Percentiles rank a stretch among this genome's conserved stretches.
These are phyloP conservation scores for Quercus ilex DNA, from an alignment of 306 rosid genomes.

Conservation along the genomic window DNA sequence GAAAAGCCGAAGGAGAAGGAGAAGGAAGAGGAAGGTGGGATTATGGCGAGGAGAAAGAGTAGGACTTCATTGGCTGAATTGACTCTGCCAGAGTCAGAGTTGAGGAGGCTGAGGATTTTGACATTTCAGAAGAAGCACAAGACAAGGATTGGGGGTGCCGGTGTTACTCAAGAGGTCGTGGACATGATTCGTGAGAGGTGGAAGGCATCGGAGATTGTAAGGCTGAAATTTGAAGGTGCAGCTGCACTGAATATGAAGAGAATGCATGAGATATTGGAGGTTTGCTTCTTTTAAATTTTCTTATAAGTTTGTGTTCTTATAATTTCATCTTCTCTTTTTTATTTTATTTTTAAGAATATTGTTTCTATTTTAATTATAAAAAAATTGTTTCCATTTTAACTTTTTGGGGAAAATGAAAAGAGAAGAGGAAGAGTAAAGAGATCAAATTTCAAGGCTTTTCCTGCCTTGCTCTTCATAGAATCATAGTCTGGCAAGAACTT, in stretches of 20 bases:
- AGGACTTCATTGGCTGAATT: slow-evolving; percentile 74
- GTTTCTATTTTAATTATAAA: background rate
- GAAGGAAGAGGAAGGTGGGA: slow-evolving; percentile 34
- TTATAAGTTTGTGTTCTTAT: slow-evolving; percentile 7
- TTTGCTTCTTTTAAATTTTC: slow-evolving; percentile 35
- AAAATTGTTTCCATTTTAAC: background rate
- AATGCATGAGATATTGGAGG: slow-evolving; percentile 96
- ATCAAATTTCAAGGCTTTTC: background rate
- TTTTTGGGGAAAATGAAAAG: background rate
- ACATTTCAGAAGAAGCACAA: slow-evolving; percentile 92
- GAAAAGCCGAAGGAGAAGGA: slow-evolving; percentile 63
- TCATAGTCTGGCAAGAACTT: background rate
- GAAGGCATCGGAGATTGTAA: slow-evolving; percentile 78
- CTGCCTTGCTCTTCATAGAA: background rate
- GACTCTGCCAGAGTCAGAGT: slow-evolving; percentile 89
- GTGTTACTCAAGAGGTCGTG: slow-evolving; percentile 85
- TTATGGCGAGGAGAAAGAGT: slow-evolving; percentile 34
- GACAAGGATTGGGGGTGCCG: slow-evolving; percentile 80
- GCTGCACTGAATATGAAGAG: slow-evolving; percentile 97
- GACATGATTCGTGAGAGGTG: slow-evolving; percentile 86
- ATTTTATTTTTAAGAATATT: background rate
- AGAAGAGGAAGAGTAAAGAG: background rate
- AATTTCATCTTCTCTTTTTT: background rate
- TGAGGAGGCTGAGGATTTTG: slow-evolving; percentile 73
- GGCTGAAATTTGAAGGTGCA: slow-evolving; percentile 83